Evolutionary conservation across 108 stramenopile genomes (phyloP), one percentile per base, ranked within the genome.

Genomic region (Conticribra guillardii): DNA sequence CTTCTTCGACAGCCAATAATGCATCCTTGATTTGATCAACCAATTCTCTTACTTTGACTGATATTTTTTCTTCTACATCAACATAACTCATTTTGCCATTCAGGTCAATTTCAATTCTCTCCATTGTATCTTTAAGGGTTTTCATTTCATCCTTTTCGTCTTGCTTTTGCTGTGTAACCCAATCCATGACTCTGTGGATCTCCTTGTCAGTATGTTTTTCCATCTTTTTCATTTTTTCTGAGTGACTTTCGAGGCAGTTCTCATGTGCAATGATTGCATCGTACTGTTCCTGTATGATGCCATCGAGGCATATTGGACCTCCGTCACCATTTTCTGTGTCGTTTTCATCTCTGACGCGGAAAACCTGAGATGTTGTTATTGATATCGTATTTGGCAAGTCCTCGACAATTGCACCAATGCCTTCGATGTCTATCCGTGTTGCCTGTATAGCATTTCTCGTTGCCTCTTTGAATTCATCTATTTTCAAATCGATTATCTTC

Each of bases 21-120:
- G 57, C 57, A 3, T 59, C 57, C 22, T 59, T 59, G 57, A 59
- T 59, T 34, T 59, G 31, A 19, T 59, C 30, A 5, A 49, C 47
- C 48, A 49, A 27, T 29, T 61, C 41, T 21, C 26, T 64, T 14
- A 64, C 62, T 19, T 64, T 64, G 47, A 31, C n/a, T 1, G 62
- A 11, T 14, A 53, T 54, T 18, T 66, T 53, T 5, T 53, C 65
- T 27, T 52, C 34, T 4, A 66, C 65, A 4, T 66, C 62, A 2
- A 46, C 47, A 27, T 27, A 46, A 16, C 62, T 30, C 19, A 64
- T 50, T 19, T 47, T 64, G 16, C 26, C 62, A 2, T 64, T 50
- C 62, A 49, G 3, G 9, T 49, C 62, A 34, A 49, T n/a, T 27
- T 64, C 47, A 5, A 64, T n/a, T 48, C 29, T 50, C 29, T 64